phyloP scores from a whole-genome alignment of 2,329 filamentous ascomycete genomes.

The Stemphylium vesicarium region DNA sequence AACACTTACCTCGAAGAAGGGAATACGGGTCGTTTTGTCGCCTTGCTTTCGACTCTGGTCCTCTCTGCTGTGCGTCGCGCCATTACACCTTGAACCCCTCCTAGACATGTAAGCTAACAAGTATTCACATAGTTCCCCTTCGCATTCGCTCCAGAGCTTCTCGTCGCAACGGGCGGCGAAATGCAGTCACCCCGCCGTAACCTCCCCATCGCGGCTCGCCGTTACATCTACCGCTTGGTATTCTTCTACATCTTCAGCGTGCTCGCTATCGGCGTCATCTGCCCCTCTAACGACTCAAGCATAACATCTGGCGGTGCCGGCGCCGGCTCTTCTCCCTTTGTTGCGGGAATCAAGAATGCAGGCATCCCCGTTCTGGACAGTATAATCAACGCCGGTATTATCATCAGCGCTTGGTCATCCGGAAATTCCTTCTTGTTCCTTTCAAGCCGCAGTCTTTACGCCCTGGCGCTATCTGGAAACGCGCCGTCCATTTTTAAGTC shows the following conservation, averaged over 20 bases:
- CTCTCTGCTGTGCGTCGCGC: constrained; percentile 56
- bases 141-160: constrained; percentile 26
- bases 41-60: constrained; percentile 59
- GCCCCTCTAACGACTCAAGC: constrained; percentile 58
- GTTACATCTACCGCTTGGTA: constrained; percentile 67
- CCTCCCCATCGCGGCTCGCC: constrained; percentile 64
- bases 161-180: constrained; percentile 62
- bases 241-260: constrained; percentile 66
- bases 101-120: neutral
- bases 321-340: constrained; percentile 60
- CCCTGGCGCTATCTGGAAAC: constrained; percentile 66
- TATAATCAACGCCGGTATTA: constrained; percentile 71
- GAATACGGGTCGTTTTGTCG: constrained; percentile 59
- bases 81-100: neutral
- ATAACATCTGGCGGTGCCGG: constrained; percentile 61
- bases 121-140: constrained; percentile 2
- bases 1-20: constrained; percentile 57
- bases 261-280: constrained; percentile 66
- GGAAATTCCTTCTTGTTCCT: constrained; percentile 63
- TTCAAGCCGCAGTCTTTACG: constrained; percentile 60
- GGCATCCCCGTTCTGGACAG: constrained; percentile 65
- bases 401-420: constrained; percentile 68
- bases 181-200: constrained; percentile 65
- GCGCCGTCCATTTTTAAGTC: constrained; percentile 67
- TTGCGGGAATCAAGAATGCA: constrained; percentile 57